Percentiles rank a stretch among this genome's conserved stretches.
phyloP scores from a whole-genome alignment of 768 basidiomycete genomes.

The Cubamyces lactineus region DNA sequence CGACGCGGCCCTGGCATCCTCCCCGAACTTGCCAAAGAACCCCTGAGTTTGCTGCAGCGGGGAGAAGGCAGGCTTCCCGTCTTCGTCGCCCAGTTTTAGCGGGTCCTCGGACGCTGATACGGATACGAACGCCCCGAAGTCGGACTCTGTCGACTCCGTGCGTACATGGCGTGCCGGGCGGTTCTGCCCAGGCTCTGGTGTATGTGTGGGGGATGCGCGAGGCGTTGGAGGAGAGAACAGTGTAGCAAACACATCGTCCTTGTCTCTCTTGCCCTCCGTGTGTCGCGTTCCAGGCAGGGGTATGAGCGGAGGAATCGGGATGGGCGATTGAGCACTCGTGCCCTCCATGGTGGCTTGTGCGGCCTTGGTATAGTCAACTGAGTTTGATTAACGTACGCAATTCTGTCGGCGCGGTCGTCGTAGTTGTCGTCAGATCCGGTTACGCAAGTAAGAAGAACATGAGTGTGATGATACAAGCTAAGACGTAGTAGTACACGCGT shows the following conservation, averaged over 20 bases:
- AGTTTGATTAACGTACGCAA: not conserved
- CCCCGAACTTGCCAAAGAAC: slow-evolving; percentile 66
- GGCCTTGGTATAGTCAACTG: too few species aligned
- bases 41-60: slow-evolving; percentile 28
- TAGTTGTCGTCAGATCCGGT: not conserved
- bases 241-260: slow-evolving; percentile 40
- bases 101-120: slow-evolving; percentile 59
- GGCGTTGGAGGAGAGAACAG: slow-evolving; percentile 41
- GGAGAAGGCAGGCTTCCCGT: slow-evolving; percentile 11
- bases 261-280: slow-evolving; percentile 6
- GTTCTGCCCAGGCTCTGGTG: slow-evolving; percentile 11
- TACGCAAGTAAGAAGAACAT: too few species aligned
- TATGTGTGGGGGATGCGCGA: slow-evolving; percentile 32
- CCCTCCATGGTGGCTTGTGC: slow-evolving; percentile 14
- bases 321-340: slow-evolving; percentile 16
- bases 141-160: slow-evolving; percentile 42
- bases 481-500: too few species aligned
- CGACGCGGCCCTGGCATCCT: slow-evolving; percentile 56
- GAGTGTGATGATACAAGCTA: too few species aligned
- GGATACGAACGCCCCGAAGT: slow-evolving; percentile 66
- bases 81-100: slow-evolving; percentile 31
- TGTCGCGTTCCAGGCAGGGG: slow-evolving; percentile 28
- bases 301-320: slow-evolving; percentile 33
- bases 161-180: slow-evolving; percentile 20
- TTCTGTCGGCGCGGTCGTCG: not conserved